Conservation (phyloP, 768 basidiomycete genomes). For the Tubosaeta sp. region DNA sequence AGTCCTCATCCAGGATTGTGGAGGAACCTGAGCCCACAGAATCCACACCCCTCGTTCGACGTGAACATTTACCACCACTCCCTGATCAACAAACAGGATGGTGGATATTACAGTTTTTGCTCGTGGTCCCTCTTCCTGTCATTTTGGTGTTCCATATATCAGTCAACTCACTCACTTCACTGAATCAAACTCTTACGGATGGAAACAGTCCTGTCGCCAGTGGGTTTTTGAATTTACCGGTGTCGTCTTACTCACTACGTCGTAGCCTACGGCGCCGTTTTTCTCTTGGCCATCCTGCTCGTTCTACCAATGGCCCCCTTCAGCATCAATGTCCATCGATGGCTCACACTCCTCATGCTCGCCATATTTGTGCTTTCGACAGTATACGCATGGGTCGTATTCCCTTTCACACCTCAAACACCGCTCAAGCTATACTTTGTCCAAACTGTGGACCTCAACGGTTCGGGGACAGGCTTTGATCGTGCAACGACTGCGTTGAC, state of each 20-base stretch:
- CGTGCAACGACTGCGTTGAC: constrained; percentile 42
- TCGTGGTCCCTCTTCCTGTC: constrained; percentile 51
- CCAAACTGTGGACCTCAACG: constrained; percentile 49
- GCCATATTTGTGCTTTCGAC: constrained; percentile 42
- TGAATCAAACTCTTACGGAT: constrained; percentile 59
- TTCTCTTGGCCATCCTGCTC: constrained; percentile 46
- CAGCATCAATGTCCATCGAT: constrained; percentile 45
- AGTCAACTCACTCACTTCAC: constrained; percentile 42
- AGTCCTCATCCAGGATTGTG: constrained; percentile 18
- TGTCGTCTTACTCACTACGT: neutral
- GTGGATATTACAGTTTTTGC: constrained; percentile 59
- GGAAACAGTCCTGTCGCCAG: constrained; percentile 49
- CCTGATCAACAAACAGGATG: constrained; percentile 26
- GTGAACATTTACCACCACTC: constrained; percentile 17
- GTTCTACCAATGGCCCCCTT: constrained; percentile 64
- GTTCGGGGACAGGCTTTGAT: constrained; percentile 21
- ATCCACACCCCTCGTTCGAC: constrained; percentile 51
- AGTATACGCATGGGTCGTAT: constrained; percentile 40
- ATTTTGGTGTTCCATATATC: constrained; percentile 50
- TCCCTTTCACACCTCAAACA: constrained; percentile 58
- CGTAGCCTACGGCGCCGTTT: constrained; percentile 48
- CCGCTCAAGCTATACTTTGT: constrained; percentile 73
- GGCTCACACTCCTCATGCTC: constrained; percentile 34
- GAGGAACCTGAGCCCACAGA: constrained; percentile 47
- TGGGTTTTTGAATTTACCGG: constrained; percentile 29